phyloP scores from a whole-genome alignment of 768 basidiomycete genomes.

The Suillus brevipes region DNA sequence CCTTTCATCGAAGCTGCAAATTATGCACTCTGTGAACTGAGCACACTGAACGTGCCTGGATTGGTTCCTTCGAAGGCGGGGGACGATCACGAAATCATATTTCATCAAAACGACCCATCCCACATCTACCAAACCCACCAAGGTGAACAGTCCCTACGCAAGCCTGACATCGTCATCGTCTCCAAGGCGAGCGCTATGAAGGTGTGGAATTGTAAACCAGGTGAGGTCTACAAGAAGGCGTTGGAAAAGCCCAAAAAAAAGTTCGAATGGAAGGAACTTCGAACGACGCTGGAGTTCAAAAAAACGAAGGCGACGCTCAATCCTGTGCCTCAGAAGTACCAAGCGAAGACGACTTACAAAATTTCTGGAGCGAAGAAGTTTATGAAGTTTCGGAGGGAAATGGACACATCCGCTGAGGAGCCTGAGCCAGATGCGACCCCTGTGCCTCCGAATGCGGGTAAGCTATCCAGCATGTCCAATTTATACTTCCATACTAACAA shows the following conservation, averaged over 20 bases:
- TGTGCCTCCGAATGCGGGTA: too few relatives aligned
- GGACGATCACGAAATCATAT: neutral
- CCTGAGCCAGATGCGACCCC: too few relatives aligned
- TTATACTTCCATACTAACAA: too few relatives aligned
- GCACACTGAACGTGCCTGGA: neutral
- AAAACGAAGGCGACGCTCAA: neutral
- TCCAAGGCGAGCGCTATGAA: neutral
- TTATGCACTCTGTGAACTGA: neutral
- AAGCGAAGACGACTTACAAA: neutral
- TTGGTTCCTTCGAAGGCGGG: neutral
- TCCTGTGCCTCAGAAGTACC: neutral
- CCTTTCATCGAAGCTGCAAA: neutral
- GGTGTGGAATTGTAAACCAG: neutral
- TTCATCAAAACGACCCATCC: neutral
- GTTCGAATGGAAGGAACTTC: neutral
- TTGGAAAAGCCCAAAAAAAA: neutral
- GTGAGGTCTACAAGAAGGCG: neutral
- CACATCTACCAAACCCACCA: neutral
- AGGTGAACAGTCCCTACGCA: neutral
- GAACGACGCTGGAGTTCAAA: conserved; percentile 4
- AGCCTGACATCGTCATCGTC: neutral
- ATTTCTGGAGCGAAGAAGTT: too few relatives aligned
- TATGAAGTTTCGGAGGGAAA: too few relatives aligned
- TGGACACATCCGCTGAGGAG: too few relatives aligned
- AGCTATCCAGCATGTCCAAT: too few relatives aligned